phyloP scores from a whole-genome alignment of 345 rosid genomes.

The Heritiera littoralis region DNA sequence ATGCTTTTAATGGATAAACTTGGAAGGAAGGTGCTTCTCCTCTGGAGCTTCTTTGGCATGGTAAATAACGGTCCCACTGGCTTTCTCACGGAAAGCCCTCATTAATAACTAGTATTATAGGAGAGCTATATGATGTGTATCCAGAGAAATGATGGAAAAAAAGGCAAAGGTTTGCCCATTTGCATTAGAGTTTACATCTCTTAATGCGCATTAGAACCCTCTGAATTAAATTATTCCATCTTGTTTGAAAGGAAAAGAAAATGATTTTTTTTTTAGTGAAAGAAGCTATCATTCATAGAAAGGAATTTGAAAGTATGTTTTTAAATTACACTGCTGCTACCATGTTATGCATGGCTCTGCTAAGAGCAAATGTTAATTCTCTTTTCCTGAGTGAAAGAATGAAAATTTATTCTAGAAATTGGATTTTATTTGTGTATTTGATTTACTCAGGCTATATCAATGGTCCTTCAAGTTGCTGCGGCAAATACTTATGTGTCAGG shows the following conservation, averaged over 20 bases:
- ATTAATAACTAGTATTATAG: not conserved
- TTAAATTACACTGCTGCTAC: not conserved
- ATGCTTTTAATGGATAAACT: slow-evolving; percentile 95
- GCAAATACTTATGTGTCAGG: slow-evolving; percentile 50
- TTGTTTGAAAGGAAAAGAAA: not conserved
- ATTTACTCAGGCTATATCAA: slow-evolving; percentile 68
- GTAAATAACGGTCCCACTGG: slow-evolving; percentile 33
- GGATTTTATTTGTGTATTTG: slow-evolving; percentile 21
- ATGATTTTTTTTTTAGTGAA: not conserved
- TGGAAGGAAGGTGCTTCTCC: slow-evolving; percentile 76
- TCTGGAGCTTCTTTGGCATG: slow-evolving; percentile 86
- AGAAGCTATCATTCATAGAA: not conserved
- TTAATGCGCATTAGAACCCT: not conserved
- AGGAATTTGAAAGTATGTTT: not conserved
- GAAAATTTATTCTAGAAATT: not conserved
- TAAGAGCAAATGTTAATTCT: not conserved
- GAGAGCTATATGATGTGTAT: not conserved
- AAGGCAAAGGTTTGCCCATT: not conserved
- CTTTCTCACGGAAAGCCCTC: not conserved
- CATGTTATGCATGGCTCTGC: not conserved
- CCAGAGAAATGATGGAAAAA: not conserved
- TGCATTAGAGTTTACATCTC: not conserved
- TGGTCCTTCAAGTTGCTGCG: slow-evolving; percentile 79
- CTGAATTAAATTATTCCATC: not conserved
- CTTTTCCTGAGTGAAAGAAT: not conserved